Evolutionary conservation across 106 monocot genomes (phyloP).

Genomic region (Allium cepa): DNA sequence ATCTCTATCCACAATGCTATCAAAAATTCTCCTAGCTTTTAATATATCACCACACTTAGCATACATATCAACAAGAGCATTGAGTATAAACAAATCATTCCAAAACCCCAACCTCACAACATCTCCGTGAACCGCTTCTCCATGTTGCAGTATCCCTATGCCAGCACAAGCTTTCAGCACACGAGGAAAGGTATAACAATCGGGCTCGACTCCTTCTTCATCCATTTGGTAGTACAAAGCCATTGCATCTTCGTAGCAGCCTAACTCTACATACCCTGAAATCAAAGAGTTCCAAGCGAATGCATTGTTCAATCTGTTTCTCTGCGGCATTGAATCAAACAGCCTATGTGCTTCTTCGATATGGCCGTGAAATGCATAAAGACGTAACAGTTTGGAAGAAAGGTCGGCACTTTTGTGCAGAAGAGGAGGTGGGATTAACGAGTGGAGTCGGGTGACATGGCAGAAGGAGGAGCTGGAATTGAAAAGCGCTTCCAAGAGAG

Average conservation of each 20-base stretch:
- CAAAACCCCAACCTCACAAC: slow-evolving; percentile 48
- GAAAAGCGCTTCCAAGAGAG: slow-evolving; percentile 24
- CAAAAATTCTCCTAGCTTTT: slow-evolving; percentile 37
- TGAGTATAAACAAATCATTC: slow-evolving; percentile 43
- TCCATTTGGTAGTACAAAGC: slow-evolving; percentile 80
- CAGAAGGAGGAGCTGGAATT: slow-evolving; percentile 6
- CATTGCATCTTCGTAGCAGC: slow-evolving; percentile 55
- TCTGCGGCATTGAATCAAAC: slow-evolving; percentile 64
- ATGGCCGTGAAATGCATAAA: slow-evolving; percentile 8
- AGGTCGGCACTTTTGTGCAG: slow-evolving; percentile 16
- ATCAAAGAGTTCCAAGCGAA: slow-evolving; percentile 79
- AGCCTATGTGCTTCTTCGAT: slow-evolving; percentile 52
- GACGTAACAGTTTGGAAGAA: slow-evolving; percentile 30
- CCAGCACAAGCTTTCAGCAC: slow-evolving; percentile 78
- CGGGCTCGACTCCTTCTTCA: slow-evolving; percentile 61
- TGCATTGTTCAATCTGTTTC: slow-evolving; percentile 8
- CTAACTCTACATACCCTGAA: slow-evolving; percentile 43
- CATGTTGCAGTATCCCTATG: slow-evolving; percentile 32
- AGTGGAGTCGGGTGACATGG: slow-evolving; percentile 15
- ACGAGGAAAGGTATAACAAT: slow-evolving; percentile 66
- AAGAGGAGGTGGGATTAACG: slow-evolving; percentile 27
- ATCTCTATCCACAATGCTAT: slow-evolving; percentile 31
- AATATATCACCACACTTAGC: slow-evolving; percentile 80
- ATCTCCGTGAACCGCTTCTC: slow-evolving; percentile 53
- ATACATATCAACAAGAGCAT: slow-evolving; percentile 73